Evolutionary conservation across 352 stramenopile species (phyloP), one percentile per base, ranked within the genome.

Genomic region (Globisporangium emineosum): DNA sequence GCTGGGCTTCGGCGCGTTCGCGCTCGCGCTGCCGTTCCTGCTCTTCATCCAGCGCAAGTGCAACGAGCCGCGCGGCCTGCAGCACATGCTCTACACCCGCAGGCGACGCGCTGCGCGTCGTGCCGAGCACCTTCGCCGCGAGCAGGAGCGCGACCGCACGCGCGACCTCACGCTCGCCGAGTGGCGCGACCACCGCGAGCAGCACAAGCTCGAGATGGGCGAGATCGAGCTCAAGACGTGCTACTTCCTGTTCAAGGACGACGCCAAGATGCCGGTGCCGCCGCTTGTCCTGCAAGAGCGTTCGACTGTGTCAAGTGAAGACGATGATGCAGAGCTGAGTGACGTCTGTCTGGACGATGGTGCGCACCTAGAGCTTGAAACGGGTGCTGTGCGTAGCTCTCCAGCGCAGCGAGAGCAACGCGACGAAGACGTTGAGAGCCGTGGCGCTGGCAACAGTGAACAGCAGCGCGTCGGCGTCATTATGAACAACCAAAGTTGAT

Each of bases 31-130:
- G 57, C 74, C 77, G 56, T 29, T 71, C 25, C 57, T 81, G 58
- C 72, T 84, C n/a, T 80, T 69, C 57, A 60, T 71, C 52, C 76
- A 84, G 61, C 69, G 72, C 56, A 72, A 67, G 37, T 77, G 67
- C 43, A 64, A 65, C 51, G 76, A 84, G 64, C 61, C 43, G 33
- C 62, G 65, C 21, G 65, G 59, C 32, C 35, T 67, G 13, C 70
- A 71, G 27, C 51, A 53, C 15, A 60, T 56, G 56, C 47, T 73
- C 13, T 58, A 75, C 27, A 60, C 60, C 47, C 45, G 56, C n/a
- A 33, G 30, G 6, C 25, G 15, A 1, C 47, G 30, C 17, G 52
- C 30, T 21, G 23, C 52, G 23, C 53, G 29, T 10, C 55, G 37
- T 19, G 40, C 21, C 29, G n/a, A 63, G n/a, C 32, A 21, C 30